Base-by-base conservation (phyloP, 1,284 basidiomycete species). In the Peniophora sp. region DNA sequence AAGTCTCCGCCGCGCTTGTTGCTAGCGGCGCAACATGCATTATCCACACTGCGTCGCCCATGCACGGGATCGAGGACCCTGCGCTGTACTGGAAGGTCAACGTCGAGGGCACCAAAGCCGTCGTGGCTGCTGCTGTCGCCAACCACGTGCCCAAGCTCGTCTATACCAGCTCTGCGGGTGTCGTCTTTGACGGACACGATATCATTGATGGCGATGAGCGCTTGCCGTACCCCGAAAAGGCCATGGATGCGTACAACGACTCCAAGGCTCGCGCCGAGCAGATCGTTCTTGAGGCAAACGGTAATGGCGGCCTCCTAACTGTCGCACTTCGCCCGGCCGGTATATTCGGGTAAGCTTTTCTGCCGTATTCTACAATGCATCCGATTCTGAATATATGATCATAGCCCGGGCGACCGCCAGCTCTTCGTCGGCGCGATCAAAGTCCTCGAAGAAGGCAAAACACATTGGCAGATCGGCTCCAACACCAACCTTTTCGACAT, bases 401-500 rank as follows among this genome's bases (percentile, higher is more conserved):
- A 47, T 24, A 93, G 91, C 2, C 92, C 93, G 8, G 93, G 95
- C 3, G 97, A 99, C 64, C 80, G 92, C 32, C 94, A 97, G 67
- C 79, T 85, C 54, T 84, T 97, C 66, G 73, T 78, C 2, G 92
- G 91, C 16, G 74, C 97, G 45, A 85, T 87, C 67, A 73, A 87
- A 55, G 92, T 89, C 6, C 87, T 94, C 65, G 78, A 89, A 60
- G 80, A 81, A 50, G 81, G 83, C 20, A 90, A 96, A 68, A 93
- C 93, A 2, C 84, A 91, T 58, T 91, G 92, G 74, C 96, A 98
- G 69, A 85, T 99, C 55, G 97, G 97, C 45, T 76, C 88, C 68
- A 98, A 98, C 71, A 81, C 77, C 55, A 99, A 99, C 67, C 71
- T 98, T 10, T 96, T 94, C 61, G 97, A 99, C 70, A 97, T 92